Evolutionary conservation across 1,139 yeast species (phyloP).

Genomic region (Geotrichum restrictum): DNA sequence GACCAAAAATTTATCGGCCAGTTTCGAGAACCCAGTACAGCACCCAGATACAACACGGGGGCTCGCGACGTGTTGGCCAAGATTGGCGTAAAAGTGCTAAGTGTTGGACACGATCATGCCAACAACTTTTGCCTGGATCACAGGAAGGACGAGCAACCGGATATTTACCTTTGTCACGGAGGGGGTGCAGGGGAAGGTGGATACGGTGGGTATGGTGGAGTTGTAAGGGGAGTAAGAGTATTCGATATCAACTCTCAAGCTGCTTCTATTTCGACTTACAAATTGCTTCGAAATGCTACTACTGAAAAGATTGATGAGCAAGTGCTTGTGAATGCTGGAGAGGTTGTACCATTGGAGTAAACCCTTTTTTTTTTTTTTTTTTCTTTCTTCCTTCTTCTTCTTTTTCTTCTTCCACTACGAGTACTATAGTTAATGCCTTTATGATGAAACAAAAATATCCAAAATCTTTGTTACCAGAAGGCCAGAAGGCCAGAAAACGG

Average conservation of each 20-base stretch:
- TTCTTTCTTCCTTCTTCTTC: no score
- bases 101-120: slow-evolving; percentile 93
- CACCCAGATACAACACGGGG: slow-evolving; percentile 62
- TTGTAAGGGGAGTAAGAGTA: slow-evolving; percentile 66
- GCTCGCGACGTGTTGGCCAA: slow-evolving; percentile 55
- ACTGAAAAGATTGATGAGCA: slow-evolving; percentile 54
- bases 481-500: no score
- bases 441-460: not conserved
- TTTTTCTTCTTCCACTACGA: not conserved
- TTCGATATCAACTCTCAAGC: slow-evolving; percentile 59
- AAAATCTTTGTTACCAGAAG: no score
- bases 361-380: not conserved
- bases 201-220: slow-evolving; percentile 86
- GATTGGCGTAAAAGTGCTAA: slow-evolving; percentile 64
- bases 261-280: slow-evolving; percentile 66
- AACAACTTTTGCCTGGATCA: slow-evolving; percentile 80
- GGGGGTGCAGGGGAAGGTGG: slow-evolving; percentile 96
- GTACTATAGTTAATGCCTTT: not conserved
- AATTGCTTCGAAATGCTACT: slow-evolving; percentile 48
- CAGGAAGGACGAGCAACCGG: slow-evolving; percentile 35
- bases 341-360: slow-evolving; percentile 15
- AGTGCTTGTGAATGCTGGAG: slow-evolving; percentile 51
- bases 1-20: slow-evolving; percentile 51
- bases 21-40: slow-evolving; percentile 68
- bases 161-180: slow-evolving; percentile 85